Base-by-base conservation (phyloP, 1,284 basidiomycete species). In the Sanguinoderma infundibulare region DNA sequence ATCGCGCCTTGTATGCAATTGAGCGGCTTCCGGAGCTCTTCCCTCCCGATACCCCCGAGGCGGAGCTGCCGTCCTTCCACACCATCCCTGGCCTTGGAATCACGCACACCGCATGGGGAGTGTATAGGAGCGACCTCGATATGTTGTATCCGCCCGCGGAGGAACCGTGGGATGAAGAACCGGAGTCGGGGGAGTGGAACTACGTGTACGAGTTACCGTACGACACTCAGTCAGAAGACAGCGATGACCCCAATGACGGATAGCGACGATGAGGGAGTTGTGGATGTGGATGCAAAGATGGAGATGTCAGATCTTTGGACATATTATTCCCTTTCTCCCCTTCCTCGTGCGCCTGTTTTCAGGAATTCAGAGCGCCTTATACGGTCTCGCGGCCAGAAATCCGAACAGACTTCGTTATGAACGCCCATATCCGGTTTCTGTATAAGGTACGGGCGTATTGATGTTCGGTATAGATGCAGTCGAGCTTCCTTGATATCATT, bases 61-160 rank as follows among this genome's bases (percentile, higher is more conserved):
- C 9, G 10, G 59, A 57, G 20, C 52, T 63, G 7, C 62, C 59
- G 17, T 50, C 46, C 32, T 26, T 22, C 2, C 62, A 60, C 34
- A 30, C 36, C 7, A 40, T 54, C 0, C 56, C 59, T 5, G 62
- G 55, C n/a, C 51, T 58, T 5, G 30, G 59, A 2, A 55, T 63
- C 26, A 49, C 47, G 22, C 62, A 63, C 17, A 44, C 58, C 8
- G 26, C 56, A 2, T 63, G 62, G 59, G 62, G 59, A 1, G 47
- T 60, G 15, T 63, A 60, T n/a, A 44, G 62, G 40, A 53, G 47
- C 40, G 62, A 63, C 36, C 55, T 60, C 26, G 55, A 63, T 40
- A 28, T n/a, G 30, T 36, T 63, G n/a, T 60, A 36, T 38, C 49
- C 58, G 35, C 30, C 39, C 6, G 28, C 12, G 14, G 12, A 30